Percentiles rank a stretch among this genome's conserved stretches.
phyloP scores from a whole-genome alignment of 805 yeast species.

The Crinitomyces ghanaensis region DNA sequence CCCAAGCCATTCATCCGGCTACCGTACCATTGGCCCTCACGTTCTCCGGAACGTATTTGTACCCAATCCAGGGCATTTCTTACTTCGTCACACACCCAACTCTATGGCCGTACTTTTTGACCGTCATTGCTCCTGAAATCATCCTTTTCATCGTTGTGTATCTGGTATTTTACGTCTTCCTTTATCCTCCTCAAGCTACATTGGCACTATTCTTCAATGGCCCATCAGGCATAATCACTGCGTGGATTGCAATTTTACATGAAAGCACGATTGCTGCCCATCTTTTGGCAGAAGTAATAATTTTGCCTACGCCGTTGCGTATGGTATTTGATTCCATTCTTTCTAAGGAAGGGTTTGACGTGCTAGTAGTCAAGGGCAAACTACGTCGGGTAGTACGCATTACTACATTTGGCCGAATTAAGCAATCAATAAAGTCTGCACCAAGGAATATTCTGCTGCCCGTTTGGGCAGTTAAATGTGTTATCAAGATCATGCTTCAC shows the following conservation, averaged over 20 bases:
- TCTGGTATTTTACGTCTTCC: constrained; percentile 25
- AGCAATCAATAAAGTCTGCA: constrained; percentile 23
- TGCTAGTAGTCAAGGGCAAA: constrained; percentile 33
- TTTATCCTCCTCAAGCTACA: constrained; percentile 37
- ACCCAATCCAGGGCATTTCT: constrained; percentile 30
- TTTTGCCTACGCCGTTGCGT: constrained; percentile 39
- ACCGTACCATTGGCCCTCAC: constrained; percentile 17
- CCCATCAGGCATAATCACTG: constrained; percentile 38
- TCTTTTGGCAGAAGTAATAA: constrained; percentile 30
- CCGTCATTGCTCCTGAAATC: constrained; percentile 36
- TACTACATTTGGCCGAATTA: constrained; percentile 21
- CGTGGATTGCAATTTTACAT: constrained; percentile 35
- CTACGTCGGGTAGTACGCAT: constrained; percentile 25
- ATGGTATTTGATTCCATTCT: constrained; percentile 37
- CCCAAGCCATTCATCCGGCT: constrained; percentile 15
- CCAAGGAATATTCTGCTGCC: constrained; percentile 34
- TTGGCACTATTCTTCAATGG: constrained; percentile 35
- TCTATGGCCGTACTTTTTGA: constrained; percentile 37
- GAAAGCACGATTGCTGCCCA: constrained; percentile 33
- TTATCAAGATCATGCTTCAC: constrained; percentile 30
- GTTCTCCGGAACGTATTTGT: constrained; percentile 20
- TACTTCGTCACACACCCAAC: constrained; percentile 33
- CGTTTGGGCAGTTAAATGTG: constrained; percentile 29
- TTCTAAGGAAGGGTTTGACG: constrained; percentile 34
- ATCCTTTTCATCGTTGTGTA: constrained; percentile 30